Evolutionary conservation across 2,329 filamentous ascomycete species (phyloP).

Genomic region (Coniochaeta ligniaria): DNA sequence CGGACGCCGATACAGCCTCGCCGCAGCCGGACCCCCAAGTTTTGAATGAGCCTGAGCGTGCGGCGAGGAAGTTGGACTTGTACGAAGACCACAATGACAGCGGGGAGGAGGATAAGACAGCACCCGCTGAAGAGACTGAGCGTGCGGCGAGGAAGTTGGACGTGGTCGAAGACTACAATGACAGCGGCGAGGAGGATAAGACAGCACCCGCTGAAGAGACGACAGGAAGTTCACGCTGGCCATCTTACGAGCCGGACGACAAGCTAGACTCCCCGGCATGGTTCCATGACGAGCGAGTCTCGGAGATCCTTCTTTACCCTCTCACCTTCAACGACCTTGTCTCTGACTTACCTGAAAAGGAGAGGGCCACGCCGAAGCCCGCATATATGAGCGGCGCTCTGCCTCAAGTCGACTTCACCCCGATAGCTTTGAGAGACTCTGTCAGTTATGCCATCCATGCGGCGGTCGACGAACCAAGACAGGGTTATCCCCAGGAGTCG

Average conservation of each 20-base stretch:
- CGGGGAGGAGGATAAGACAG: no score
- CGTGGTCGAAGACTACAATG: no score
- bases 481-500: not conserved
- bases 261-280: not conserved
- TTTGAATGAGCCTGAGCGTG: no score
- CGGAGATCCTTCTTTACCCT: not conserved
- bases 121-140: no score
- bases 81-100: no score
- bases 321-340: not conserved
- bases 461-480: not conserved
- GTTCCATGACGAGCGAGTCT: not conserved
- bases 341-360: not conserved
- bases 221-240: not conserved
- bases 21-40: not conserved
- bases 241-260: not conserved
- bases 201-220: no score
- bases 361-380: not conserved
- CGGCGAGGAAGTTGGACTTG: no score
- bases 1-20: not conserved
- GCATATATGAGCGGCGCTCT: not conserved
- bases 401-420: not conserved
- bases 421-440: not conserved
- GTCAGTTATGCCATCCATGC: not conserved
- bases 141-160: no score
- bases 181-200: no score